Conservation (phyloP, 768 basidiomycete genomes). For the Stropharia rugosoannulata region DNA sequence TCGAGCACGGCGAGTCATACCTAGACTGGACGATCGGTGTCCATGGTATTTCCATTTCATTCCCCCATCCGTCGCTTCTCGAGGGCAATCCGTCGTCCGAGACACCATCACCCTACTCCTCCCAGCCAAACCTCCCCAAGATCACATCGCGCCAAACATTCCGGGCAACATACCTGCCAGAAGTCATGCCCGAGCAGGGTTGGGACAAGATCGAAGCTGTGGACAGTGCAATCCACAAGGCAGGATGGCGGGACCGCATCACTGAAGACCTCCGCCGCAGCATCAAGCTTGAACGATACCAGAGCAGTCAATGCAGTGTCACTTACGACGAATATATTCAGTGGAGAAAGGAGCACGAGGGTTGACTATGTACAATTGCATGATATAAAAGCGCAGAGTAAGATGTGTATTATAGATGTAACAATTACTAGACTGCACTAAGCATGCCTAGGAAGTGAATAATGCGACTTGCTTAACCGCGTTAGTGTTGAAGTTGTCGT, state of each 20-base stretch:
- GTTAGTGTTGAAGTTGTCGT: too few relatives aligned
- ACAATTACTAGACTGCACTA: background rate
- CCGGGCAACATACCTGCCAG: conserved; percentile 89
- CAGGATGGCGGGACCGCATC: conserved; percentile 83
- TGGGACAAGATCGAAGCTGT: conserved; percentile 92
- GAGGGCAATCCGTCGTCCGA: conserved; percentile 53
- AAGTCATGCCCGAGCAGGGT: conserved; percentile 90
- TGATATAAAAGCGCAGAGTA: background rate
- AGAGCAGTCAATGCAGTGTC: conserved; percentile 67
- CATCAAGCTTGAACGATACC: conserved; percentile 78
- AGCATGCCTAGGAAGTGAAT: background rate
- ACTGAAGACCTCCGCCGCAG: conserved; percentile 80
- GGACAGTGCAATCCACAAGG: conserved; percentile 90
- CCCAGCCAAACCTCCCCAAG: conserved; percentile 57
- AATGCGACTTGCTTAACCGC: background rate
- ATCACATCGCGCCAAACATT: conserved; percentile 59
- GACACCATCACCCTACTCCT: conserved; percentile 71
- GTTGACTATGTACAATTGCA: conserved; percentile 1
- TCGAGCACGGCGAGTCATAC: conserved; percentile 80
- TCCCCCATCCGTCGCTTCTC: conserved; percentile 70
- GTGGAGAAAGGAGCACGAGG: conserved; percentile 59
- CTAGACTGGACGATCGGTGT: conserved; percentile 92
- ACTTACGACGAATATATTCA: conserved; percentile 75
- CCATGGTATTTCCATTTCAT: conserved; percentile 90
- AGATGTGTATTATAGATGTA: conserved; percentile 9